Evolutionary conservation across 192 early-diverging fungal genomes (phyloP).

Genomic region (Mortierella antarctica): DNA sequence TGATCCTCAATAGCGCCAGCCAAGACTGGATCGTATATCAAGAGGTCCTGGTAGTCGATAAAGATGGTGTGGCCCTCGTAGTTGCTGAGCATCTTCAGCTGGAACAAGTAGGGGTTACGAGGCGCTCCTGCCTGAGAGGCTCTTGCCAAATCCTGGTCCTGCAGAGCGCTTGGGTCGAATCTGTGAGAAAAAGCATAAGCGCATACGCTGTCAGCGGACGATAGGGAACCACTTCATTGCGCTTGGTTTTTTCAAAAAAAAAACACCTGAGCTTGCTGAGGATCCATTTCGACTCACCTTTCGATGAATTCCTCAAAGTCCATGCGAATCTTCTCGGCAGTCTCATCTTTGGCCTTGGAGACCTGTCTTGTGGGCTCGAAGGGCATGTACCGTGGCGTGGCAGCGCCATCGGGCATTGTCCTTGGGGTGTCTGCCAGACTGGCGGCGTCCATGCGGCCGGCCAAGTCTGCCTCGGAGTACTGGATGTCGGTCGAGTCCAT

Average conservation of each 20-base stretch:
- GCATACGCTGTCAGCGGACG: too few species aligned
- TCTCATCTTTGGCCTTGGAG: conserved; percentile 45
- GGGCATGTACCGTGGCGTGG: conserved; percentile 23
- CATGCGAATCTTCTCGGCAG: conserved; percentile 54
- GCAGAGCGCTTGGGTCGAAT: conserved; percentile 31
- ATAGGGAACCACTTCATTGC: not conserved
- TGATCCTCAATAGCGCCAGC: conserved; percentile 72
- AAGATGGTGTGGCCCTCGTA: conserved; percentile 73
- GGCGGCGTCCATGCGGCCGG: conserved; percentile 49
- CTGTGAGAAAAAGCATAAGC: not conserved
- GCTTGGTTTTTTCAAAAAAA: not conserved
- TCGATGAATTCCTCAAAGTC: conserved; percentile 52
- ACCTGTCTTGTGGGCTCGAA: conserved; percentile 50
- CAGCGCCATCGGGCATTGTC: conserved; percentile 13
- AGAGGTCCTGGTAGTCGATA: conserved; percentile 76
- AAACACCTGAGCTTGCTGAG: not conserved
- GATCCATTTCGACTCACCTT: conserved; percentile 7
- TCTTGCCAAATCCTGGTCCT: conserved; percentile 19
- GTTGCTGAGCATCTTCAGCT: conserved; percentile 69
- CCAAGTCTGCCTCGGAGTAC: conserved; percentile 39
- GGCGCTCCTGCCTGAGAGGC: conserved; percentile 23
- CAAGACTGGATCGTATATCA: conserved; percentile 67
- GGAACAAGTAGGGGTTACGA: conserved; percentile 66
- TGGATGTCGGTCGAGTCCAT: conserved; percentile 51
- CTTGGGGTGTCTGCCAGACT: conserved; percentile 45